Evolutionary conservation across 495 filamentous ascomycete genomes (phyloP), one percentile per base, ranked within the genome.

Genomic region (Chaetomium fimeti): DNA sequence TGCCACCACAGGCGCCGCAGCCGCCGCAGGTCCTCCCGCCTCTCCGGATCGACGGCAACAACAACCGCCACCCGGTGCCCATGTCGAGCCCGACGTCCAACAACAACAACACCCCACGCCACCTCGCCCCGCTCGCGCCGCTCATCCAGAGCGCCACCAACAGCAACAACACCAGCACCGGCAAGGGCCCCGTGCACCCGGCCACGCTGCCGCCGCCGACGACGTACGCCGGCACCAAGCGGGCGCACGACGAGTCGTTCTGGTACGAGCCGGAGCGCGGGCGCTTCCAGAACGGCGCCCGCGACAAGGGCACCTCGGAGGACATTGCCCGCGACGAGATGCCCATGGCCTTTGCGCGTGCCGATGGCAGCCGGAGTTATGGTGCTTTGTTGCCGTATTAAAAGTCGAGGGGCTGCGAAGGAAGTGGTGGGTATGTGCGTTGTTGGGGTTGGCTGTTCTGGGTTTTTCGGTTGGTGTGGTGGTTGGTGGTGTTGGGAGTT

Each of bases 141-240:
- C 61, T 51, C 28, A 40, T 42, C 11, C 5, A 38, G 53, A 8
- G 9, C 22, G 20, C 22, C 22, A 3, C 8, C 24, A 27, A n/a
- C n/a, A 47, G 40, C 56, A 58, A 12, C 11, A 42, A 29, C 36
- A 25, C 7, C 29, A 60, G 58, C 57, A 59, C 27, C 47, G 60
- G n/a, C 28, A 49, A 28, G n/a, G 64, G 64, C 13, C 67, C 60
- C 12, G 11, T 62, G 11, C 65, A 64, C 55, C 69, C 70, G 2
- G 48, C 53, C 4, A 40, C 59, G 5, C 67, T 65, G 11, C 61
- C 62, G 16, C 54, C 62, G 38, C 63, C 61, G 15, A 12, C 55
- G 18, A 60, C 54, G 60, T 65, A 69, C 36, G 74, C 74, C 3
- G 74, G 74, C 13, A 67, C 72, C 1, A 75, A 75, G 63, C 70